Evolutionary conservation across 345 rosid genomes (phyloP).

Genomic region (Combretum micranthum): DNA sequence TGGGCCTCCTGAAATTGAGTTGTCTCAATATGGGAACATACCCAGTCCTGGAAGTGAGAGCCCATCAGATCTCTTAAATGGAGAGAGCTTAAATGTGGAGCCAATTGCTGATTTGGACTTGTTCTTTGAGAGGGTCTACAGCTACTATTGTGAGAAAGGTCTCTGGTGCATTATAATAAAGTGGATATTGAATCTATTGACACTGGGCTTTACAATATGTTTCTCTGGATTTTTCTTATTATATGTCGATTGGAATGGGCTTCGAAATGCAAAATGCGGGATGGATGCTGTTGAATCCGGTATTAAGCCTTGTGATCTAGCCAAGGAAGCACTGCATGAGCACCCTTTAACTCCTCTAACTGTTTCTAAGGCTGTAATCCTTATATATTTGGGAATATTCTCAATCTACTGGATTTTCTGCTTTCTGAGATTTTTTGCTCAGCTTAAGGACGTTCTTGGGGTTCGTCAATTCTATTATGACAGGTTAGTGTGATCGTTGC

Average conservation of each 20-base stretch:
- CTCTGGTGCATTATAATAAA: conserved; percentile 89
- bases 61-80: conserved; percentile 91
- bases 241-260: conserved; percentile 97
- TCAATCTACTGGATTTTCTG: conserved; percentile 85
- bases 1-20: conserved; percentile 81
- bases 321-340: conserved; percentile 79
- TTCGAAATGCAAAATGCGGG: conserved; percentile 96
- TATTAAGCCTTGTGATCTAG: conserved; percentile 91
- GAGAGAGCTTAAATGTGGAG: conserved; percentile 72
- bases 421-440: conserved; percentile 86
- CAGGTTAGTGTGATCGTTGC: conserved; percentile 35
- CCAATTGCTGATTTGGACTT: conserved; percentile 91
- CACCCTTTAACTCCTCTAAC: conserved; percentile 93
- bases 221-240: conserved; percentile 94
- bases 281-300: conserved; percentile 99
- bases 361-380: conserved; percentile 65
- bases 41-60: conserved; percentile 96
- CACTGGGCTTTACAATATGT: conserved; percentile 82
- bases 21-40: conserved; percentile 71
- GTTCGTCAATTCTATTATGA: conserved; percentile 76
- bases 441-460: conserved; percentile 72
- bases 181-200: conserved; percentile 93
- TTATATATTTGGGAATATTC: conserved; percentile 83
- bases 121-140: conserved; percentile 83
- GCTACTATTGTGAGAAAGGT: conserved; percentile 94